phyloP scores from a whole-genome alignment of 2,329 filamentous ascomycete species.

The Verticillium nubilum region DNA sequence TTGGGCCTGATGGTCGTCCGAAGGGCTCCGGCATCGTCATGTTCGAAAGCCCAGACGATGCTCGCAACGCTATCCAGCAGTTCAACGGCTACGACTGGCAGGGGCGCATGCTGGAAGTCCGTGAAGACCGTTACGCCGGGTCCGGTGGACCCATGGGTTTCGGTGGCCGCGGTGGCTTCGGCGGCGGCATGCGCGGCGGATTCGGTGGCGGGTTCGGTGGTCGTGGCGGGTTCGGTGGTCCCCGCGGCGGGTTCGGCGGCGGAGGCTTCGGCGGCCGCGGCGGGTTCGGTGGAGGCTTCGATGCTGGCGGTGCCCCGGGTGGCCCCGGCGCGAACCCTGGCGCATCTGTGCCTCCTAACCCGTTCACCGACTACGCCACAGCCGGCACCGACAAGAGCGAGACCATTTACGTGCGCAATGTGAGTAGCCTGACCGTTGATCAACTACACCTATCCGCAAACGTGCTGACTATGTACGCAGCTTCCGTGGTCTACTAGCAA shows the following conservation, averaged over 20 bases:
- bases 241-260: constrained; percentile 36
- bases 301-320: constrained; percentile 40
- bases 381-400: constrained; percentile 78
- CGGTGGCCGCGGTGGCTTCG: constrained; percentile 52
- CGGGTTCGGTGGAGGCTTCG: constrained; percentile 37
- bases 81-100: constrained; percentile 99
- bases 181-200: constrained; percentile 53
- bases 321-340: constrained; percentile 31
- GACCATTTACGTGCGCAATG: constrained; percentile 93
- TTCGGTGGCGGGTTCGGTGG: constrained; percentile 48
- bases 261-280: constrained; percentile 33
- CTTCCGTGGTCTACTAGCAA: constrained; percentile 99
- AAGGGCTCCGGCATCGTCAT: constrained; percentile 97
- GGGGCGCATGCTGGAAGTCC: constrained; percentile 85
- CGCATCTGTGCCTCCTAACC: constrained; percentile 61
- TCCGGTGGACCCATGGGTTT: constrained; percentile 49
- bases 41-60: constrained; percentile 91
- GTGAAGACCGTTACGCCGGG: constrained; percentile 89
- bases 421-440: constrained; percentile 43
- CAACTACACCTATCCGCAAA: background rate
- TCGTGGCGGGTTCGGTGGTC: constrained; percentile 39
- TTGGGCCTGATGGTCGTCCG: constrained; percentile 83
- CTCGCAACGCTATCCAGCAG: constrained; percentile 90
- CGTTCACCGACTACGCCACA: constrained; percentile 90
- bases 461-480: constrained; percentile 38